Base-by-base conservation (phyloP, 2,329 filamentous ascomycete species). In the Cladosporium sp. region DNA sequence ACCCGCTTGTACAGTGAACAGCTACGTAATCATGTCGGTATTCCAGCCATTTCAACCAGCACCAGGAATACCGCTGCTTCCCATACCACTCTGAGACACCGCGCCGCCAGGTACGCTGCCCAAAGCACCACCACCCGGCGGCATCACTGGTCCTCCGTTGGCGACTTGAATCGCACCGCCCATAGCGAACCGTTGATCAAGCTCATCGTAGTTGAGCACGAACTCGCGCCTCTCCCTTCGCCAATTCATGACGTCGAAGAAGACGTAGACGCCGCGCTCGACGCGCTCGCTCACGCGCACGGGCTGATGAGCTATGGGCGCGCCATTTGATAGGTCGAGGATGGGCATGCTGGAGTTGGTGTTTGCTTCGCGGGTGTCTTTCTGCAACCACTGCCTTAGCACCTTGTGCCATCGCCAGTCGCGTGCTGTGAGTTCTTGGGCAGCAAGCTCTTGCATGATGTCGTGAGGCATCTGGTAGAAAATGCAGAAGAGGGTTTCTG, bases 401-500 rank as follows among this genome's bases (percentile, higher is more conserved):
- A 82, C 77, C 70, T 81, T 85, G 76, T 85, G 83, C 79, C 82
- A 85, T 59, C 83, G 77, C 83, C 83, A 85, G 67, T 83, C 82
- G 34, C 82, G 79, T 34, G 77, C 77, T 71, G 80, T 77, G 72
- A 90, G 77, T 73, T 90, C 88, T 65, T 84, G 81, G 8, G 88
- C 88, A 6, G 87, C 88, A 54, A 88, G 79, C 72, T 90, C 88
- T 73, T 90, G 88, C 74, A 87, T 81, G 64, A 89, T 83, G 71
- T 89, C 87, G 66, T 86, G 81, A 16, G 88, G 87, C 79, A 86
- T 85, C 68, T 86, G 87, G 77, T 89, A 90, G 80, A 90, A 90
- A 66, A 90, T 88, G 73, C 86, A 88, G 74, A 90, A 88, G 5
- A 90, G 79, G 0, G 88, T 90, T 74, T 90, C 88, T 68, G 87